Percentiles rank a stretch among this genome's conserved stretches.
phyloP scores from a whole-genome alignment of 73 alveolate genomes.

The Symbiodinium natans region DNA sequence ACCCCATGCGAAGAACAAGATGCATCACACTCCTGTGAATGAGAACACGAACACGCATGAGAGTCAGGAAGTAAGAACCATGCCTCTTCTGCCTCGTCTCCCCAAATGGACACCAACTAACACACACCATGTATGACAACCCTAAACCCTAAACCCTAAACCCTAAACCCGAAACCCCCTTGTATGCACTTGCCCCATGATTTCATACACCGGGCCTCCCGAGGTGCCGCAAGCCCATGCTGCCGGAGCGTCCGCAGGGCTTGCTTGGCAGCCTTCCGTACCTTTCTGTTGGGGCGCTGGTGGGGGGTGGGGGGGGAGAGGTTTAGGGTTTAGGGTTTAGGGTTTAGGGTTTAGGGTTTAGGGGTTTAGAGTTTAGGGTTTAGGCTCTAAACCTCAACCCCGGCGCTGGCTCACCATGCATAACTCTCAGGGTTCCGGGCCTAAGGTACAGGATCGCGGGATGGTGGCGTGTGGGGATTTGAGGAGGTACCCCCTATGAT shows the following conservation, averaged over 20 bases:
- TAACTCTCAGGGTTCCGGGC: too few species aligned
- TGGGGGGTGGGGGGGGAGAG: neutral
- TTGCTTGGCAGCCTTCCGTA: slow-evolving; percentile 50
- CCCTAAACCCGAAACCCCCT: neutral
- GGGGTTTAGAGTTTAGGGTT: too few species aligned
- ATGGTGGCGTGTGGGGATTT: too few species aligned
- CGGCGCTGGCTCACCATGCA: neutral
- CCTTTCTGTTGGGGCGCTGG: neutral
- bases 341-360: too few species aligned
- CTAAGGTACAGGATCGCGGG: too few species aligned
- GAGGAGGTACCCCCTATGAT: too few species aligned
- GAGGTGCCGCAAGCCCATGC: neutral
- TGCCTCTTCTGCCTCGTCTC: too few species aligned
- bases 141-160: neutral
- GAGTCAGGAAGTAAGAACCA: too few species aligned
- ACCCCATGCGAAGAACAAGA: too few species aligned
- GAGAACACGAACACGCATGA: too few species aligned
- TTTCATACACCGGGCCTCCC: neutral
- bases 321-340: neutral
- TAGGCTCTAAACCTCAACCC: neutral
- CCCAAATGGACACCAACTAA: neutral
- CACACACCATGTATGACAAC: neutral
- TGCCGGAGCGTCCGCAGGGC: slow-evolving; percentile 28
- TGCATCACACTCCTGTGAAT: too few species aligned
- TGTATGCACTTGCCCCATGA: neutral